Evolutionary conservation across 768 basidiomycete species (phyloP).

Genomic region (Mycena leptocephala): DNA sequence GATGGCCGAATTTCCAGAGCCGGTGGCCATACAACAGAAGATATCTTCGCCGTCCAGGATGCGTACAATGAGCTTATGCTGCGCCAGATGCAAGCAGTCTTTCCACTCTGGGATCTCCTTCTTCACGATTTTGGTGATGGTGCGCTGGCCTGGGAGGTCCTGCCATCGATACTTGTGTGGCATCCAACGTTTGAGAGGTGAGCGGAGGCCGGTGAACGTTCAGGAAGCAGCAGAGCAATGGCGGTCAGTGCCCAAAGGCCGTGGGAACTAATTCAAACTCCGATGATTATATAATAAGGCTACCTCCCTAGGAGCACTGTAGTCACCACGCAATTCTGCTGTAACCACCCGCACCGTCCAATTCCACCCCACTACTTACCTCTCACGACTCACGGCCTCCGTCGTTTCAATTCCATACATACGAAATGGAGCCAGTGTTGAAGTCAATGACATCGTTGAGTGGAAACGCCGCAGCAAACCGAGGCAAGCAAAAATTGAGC

Average conservation of each 20-base stretch:
- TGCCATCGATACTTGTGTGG: slow-evolving; percentile 19
- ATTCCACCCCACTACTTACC: too few species aligned
- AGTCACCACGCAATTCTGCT: too few species aligned
- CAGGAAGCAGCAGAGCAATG: background rate
- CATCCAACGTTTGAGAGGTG: background rate
- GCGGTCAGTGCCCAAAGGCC: background rate
- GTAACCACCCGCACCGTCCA: too few species aligned
- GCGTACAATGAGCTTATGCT: slow-evolving; percentile 27
- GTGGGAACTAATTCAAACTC: slow-evolving; percentile 5
- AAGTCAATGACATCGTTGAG: too few species aligned
- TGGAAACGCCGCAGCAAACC: too few species aligned
- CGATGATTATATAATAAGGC: background rate
- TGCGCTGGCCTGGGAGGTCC: slow-evolving; percentile 26
- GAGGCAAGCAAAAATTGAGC: too few species aligned
- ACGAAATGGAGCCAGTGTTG: too few species aligned
- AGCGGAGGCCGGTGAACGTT: background rate
- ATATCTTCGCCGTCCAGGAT: slow-evolving; percentile 33
- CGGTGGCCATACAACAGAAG: slow-evolving; percentile 9
- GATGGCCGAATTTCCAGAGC: slow-evolving; percentile 35
- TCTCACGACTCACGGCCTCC: too few species aligned
- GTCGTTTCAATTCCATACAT: too few species aligned
- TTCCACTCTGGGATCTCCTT: slow-evolving; percentile 31
- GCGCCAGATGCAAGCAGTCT: slow-evolving; percentile 28
- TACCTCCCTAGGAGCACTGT: too few species aligned
- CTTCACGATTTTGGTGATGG: slow-evolving; percentile 34